Evolutionary conservation across 2,329 filamentous ascomycete genomes (phyloP), one percentile per base, ranked within the genome.

Genomic region (Pyricularia grisea): DNA sequence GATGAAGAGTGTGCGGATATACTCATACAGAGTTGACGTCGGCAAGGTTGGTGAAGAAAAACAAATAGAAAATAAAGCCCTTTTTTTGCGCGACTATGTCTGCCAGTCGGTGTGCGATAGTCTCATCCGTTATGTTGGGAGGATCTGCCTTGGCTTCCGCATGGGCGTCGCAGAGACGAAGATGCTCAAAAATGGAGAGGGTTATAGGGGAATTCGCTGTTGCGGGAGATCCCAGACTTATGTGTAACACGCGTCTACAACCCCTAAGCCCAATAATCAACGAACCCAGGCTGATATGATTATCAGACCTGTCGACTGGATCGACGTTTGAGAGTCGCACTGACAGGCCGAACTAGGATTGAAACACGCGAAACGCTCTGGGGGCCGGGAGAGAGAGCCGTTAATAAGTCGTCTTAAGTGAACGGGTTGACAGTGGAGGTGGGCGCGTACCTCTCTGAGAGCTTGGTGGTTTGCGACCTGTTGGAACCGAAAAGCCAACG

Each of bases 321-420:
- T 79, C 77, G 76, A 77, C 76, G 58, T 77, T 78, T 77, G 76
- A 78, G 73, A 74, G 73, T 78, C 74, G 77, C 75, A 78, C 76
- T 77, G 76, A 78, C 76, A 73, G 72, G 74, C 74, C 73, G 73
- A 74, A 75, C 72, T 74, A 73, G 73, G 74, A 76, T 78, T 77
- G 76, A 80, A 79, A 79, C 78, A 74, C 74, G 76, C 78, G 76
- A 80, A 79, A 80, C 78, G 76, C 75, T 74, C 73, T 71, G n/a
- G 70, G 74, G 75, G 75, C 74, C 74, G 74, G 75, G 74, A 61
- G 31, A 30, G 30, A 68, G 67, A 50, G 55, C n/a, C 58, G 42
- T 36, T 60, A 27, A 31, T 68, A 36, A 60, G 55, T 61, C 67
- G 67, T 68, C 67, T 55, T 23, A 68, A 67, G 28, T 65, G 66